phyloP scores from a whole-genome alignment of 768 basidiomycete species.

The Trametes cubensis region DNA sequence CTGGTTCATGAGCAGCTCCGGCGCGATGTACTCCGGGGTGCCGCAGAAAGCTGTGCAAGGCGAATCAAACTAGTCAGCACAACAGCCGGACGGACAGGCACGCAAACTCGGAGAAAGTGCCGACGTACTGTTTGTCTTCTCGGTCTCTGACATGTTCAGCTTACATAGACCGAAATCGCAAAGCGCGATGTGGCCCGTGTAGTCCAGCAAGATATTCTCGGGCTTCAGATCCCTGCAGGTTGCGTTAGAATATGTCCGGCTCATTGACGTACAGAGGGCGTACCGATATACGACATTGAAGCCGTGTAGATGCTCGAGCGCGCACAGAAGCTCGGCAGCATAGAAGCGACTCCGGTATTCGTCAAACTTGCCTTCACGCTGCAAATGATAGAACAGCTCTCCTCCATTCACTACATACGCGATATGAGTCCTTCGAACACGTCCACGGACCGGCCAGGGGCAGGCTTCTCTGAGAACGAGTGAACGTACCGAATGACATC shows the following conservation, averaged over 20 bases:
- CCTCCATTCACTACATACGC: conserved; percentile 82
- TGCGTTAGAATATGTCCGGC: background rate
- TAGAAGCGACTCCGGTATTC: conserved; percentile 94
- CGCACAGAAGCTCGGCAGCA: conserved; percentile 94
- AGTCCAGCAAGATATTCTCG: conserved; percentile 96
- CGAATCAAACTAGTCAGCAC: conserved; percentile 16
- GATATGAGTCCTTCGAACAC: background rate
- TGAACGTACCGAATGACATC: conserved; percentile 86
- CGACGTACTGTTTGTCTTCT: conserved; percentile 90
- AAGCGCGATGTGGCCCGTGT: conserved; percentile 95
- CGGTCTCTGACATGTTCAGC: conserved; percentile 95
- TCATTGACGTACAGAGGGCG: conserved; percentile 23
- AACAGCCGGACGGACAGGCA: conserved; percentile 12
- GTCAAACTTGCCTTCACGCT: conserved; percentile 95
- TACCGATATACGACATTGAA: conserved; percentile 99
- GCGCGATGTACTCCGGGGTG: conserved; percentile 98
- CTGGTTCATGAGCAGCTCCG: conserved; percentile 93
- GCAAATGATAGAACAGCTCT: conserved; percentile 96
- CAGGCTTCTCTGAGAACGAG: background rate
- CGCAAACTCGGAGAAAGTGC: conserved; percentile 8
- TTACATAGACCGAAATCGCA: conserved; percentile 99
- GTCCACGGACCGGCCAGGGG: background rate
- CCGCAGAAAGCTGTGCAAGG: conserved; percentile 83
- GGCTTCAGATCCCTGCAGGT: conserved; percentile 85
- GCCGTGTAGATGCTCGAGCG: conserved; percentile 92